phyloP scores from a whole-genome alignment of 768 basidiomycete species.

The Crucibulum laeve region DNA sequence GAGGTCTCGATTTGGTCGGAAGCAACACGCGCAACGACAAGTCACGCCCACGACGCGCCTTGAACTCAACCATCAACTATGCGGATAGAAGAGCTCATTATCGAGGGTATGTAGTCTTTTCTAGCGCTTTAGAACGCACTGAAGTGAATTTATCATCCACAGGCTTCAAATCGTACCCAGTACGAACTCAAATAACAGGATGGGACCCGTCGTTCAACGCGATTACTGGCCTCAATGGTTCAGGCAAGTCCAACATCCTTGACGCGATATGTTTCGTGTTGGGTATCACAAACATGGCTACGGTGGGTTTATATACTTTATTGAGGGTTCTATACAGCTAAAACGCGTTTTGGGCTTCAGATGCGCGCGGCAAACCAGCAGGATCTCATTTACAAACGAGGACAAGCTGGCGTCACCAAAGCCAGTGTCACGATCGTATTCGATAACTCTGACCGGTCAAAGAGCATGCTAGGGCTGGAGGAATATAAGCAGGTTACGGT shows the following conservation, averaged over 20 bases:
- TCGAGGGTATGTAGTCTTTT: constrained; percentile 61
- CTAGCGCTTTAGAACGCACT: neutral
- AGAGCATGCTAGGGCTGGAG: constrained; percentile 80
- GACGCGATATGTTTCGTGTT: constrained; percentile 99
- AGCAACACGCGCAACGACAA: too few species aligned
- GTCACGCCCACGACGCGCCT: neutral
- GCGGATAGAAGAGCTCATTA: constrained; percentile 93
- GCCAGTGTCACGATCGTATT: constrained; percentile 99
- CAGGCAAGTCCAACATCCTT: constrained; percentile 98
- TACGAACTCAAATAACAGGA: constrained; percentile 90
- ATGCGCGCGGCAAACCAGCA: constrained; percentile 95
- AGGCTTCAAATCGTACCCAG: constrained; percentile 99
- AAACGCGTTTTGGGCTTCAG: constrained; percentile 31
- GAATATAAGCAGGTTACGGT: constrained; percentile 88
- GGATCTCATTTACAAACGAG: constrained; percentile 98
- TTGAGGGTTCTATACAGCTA: neutral
- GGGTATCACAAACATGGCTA: constrained; percentile 96
- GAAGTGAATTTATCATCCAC: neutral
- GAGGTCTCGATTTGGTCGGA: neutral
- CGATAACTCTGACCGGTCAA: constrained; percentile 88
- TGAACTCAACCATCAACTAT: constrained; percentile 32
- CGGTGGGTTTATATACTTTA: constrained; percentile 42
- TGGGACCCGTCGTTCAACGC: constrained; percentile 99
- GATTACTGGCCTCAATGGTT: constrained; percentile 93
- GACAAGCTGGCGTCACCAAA: constrained; percentile 94